Evolutionary conservation across 768 basidiomycete genomes (phyloP).

Genomic region (Sutorius australiensis): DNA sequence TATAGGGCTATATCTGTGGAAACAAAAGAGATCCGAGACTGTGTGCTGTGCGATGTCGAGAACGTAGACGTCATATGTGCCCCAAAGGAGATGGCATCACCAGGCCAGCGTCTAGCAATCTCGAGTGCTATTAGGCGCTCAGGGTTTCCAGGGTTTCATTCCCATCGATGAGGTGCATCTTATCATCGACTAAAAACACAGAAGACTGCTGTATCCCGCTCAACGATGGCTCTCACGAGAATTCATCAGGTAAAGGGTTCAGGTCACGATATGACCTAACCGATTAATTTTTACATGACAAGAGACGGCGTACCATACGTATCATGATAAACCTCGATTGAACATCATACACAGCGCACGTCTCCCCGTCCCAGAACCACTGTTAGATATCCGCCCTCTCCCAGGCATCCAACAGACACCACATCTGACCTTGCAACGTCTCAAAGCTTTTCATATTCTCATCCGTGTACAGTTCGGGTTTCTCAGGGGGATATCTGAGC

Average conservation of each 20-base stretch:
- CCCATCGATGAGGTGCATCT: too few species aligned
- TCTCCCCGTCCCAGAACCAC: not conserved
- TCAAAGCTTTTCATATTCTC: constrained; percentile 8
- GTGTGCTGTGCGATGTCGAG: not conserved
- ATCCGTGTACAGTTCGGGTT: constrained; percentile 13
- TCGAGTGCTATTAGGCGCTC: too few species aligned
- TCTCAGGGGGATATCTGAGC: not conserved
- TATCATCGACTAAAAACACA: too few species aligned
- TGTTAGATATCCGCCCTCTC: constrained; percentile 24
- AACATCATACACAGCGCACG: not conserved
- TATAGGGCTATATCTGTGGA: not conserved
- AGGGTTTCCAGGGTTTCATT: too few species aligned
- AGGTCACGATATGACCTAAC: too few species aligned
- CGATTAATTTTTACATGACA: not conserved
- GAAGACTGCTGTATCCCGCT: too few species aligned
- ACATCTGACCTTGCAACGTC: constrained; percentile 28
- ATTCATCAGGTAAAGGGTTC: too few species aligned
- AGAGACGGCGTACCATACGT: not conserved
- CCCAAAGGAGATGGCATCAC: not conserved
- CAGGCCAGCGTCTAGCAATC: not conserved
- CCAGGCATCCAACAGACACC: constrained; percentile 29
- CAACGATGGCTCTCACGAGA: too few species aligned
- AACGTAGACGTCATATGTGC: not conserved
- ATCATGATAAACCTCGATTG: not conserved
- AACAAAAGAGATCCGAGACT: not conserved